Conservation (phyloP, 73 alveolate species). For the Paraurostyla sp. region DNA sequence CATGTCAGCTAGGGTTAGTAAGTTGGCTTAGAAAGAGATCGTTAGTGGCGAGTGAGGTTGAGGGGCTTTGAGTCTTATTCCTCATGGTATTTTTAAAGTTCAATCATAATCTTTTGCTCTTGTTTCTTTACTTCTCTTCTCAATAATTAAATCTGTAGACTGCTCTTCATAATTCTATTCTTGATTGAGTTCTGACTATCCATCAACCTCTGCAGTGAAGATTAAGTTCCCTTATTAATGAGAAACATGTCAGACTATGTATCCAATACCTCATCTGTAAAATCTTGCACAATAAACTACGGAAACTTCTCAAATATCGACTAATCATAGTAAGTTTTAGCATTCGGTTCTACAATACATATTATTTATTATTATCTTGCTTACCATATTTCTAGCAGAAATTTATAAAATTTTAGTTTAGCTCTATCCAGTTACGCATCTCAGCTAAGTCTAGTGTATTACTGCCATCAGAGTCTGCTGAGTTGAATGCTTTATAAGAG, state of each 20-base stretch:
- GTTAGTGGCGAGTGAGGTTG: neutral
- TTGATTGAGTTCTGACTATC: neutral
- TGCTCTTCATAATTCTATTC: neutral
- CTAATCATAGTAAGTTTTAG: neutral
- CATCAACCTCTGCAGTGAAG: neutral
- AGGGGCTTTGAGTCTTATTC: neutral
- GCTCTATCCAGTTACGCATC: neutral
- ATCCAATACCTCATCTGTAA: neutral
- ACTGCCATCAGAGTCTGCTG: conserved; percentile 11
- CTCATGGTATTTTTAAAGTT: neutral
- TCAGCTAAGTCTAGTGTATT: neutral
- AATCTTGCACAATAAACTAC: neutral
- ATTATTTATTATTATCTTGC: neutral
- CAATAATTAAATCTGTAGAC: neutral
- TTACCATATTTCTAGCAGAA: neutral
- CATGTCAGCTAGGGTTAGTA: too few species aligned
- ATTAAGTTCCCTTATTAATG: neutral
- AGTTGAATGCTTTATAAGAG: neutral
- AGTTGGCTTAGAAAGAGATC: too few species aligned
- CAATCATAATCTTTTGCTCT: neutral
- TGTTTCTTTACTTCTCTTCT: neutral
- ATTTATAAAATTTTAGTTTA: neutral
- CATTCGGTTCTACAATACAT: neutral
- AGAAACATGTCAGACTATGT: neutral
- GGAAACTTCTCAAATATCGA: neutral